Evolutionary conservation across 2,329 filamentous ascomycete genomes (phyloP).

Genomic region (Tolypocladium pustulatum): DNA sequence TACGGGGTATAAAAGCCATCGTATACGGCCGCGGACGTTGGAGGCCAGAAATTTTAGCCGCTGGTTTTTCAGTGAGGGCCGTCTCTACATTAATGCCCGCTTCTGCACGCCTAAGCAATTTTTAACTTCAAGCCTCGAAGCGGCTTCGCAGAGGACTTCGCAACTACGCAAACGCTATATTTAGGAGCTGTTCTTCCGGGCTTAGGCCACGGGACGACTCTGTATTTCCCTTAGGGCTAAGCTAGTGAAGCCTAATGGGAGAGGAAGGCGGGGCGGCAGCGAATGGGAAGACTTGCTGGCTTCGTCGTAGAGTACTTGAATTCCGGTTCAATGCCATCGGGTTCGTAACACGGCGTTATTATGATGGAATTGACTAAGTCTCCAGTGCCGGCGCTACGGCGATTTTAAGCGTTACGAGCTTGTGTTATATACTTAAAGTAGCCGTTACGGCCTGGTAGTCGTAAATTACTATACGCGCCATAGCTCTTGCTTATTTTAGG

Average conservation of each 20-base stretch:
- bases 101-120: not conserved
- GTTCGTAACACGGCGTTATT: not conserved
- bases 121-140: not conserved
- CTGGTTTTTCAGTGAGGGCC: no score
- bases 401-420: no score
- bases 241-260: not conserved
- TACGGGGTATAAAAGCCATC: no score
- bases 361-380: not conserved
- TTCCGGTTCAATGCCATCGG: no score
- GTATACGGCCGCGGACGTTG: no score
- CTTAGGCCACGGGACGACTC: not conserved
- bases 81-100: not conserved
- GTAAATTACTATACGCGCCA: no score
- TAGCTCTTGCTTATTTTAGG: not conserved
- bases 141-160: not conserved
- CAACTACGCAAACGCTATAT: not conserved
- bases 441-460: no score
- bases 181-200: not conserved
- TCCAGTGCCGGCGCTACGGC: not conserved
- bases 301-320: not conserved
- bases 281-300: not conserved
- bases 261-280: not conserved
- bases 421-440: no score
- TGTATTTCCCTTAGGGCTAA: not conserved
- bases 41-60: no score